These are phyloP conservation scores for Phellinidium pouzarii DNA, from an alignment of 1,284 basidiomycete species.

Conservation along the genomic window DNA sequence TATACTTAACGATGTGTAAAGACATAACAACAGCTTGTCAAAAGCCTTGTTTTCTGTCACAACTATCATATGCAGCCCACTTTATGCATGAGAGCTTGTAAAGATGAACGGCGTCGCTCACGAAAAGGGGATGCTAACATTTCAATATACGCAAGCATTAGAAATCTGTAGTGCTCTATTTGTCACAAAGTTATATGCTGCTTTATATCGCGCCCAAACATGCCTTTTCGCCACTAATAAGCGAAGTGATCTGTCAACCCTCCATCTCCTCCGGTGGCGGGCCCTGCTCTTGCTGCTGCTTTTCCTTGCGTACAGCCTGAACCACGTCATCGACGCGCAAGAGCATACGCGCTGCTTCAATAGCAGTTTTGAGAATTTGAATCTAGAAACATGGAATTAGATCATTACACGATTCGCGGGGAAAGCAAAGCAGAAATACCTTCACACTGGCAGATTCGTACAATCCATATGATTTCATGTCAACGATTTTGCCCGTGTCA, in stretches of 20 bases:
- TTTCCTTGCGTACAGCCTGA: slow-evolving; percentile 71
- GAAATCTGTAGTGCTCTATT: not conserved
- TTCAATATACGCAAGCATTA: not conserved
- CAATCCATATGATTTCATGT: slow-evolving; percentile 92
- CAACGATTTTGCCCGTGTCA: slow-evolving; percentile 89
- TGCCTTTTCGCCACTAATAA: not conserved
- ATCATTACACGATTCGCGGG: not conserved
- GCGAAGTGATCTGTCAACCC: slow-evolving; percentile 17
- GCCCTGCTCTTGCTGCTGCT: slow-evolving; percentile 39
- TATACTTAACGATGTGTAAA: too few relatives aligned
- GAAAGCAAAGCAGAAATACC: slow-evolving; percentile 31
- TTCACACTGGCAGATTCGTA: slow-evolving; percentile 97
- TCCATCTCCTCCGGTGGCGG: slow-evolving; percentile 55
- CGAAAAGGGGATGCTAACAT: not conserved
- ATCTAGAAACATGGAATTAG: slow-evolving; percentile 40
- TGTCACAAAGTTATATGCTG: not conserved
- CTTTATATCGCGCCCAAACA: not conserved
- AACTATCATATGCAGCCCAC: too few relatives aligned
- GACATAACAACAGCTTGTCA: too few relatives aligned
- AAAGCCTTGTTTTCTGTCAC: too few relatives aligned
- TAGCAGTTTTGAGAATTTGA: slow-evolving; percentile 95
- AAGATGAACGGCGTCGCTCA: too few relatives aligned
- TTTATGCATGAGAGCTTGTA: too few relatives aligned
- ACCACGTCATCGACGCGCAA: slow-evolving; percentile 95
- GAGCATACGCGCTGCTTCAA: slow-evolving; percentile 90